Percentiles rank a stretch among this genome's conserved stretches.
phyloP scores from a whole-genome alignment of 1,139 yeast species.

The Torulaspora pretoriensis region DNA sequence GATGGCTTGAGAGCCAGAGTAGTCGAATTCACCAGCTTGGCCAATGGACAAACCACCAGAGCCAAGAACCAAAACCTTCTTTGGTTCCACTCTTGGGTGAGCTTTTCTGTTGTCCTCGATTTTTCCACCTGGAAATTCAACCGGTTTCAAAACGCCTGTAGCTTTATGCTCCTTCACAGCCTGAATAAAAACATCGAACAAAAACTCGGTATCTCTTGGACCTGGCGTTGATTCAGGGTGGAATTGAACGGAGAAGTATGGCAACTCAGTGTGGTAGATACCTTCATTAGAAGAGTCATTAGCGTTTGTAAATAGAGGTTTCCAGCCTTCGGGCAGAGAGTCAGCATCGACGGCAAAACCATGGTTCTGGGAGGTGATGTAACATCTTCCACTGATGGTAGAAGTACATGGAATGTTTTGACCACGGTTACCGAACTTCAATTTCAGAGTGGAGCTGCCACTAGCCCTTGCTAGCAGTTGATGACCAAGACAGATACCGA shows the following conservation, averaged over 20 bases:
- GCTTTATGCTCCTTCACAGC: constrained; percentile 64
- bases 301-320: constrained; percentile 90
- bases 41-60: constrained; percentile 99
- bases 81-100: constrained; percentile 74
- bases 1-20: constrained; percentile 93
- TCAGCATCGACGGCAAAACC: constrained; percentile 93
- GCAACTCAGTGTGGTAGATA: constrained; percentile 82
- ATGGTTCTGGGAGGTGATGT: constrained; percentile 98
- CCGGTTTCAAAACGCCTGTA: constrained; percentile 59
- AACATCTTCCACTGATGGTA: constrained; percentile 89
- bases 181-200: constrained; percentile 88
- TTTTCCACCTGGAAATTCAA: constrained; percentile 87
- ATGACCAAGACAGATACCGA: constrained; percentile 99
- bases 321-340: constrained; percentile 78
- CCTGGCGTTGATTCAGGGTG: constrained; percentile 99
- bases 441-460: constrained; percentile 87
- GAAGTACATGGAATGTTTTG: constrained; percentile 98
- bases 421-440: constrained; percentile 99
- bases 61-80: constrained; percentile 93
- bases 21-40: constrained; percentile 99
- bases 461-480: constrained; percentile 94
- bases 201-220: constrained; percentile 97
- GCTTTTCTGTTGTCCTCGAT: constrained; percentile 67
- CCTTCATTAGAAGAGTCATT: constrained; percentile 99
- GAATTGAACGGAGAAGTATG: constrained; percentile 97